Percentiles rank a stretch among this genome's conserved stretches.
These are phyloP conservation scores for Hanseniaspora taiwanica DNA, from an alignment of 805 yeast genomes.

Conservation along the genomic window DNA sequence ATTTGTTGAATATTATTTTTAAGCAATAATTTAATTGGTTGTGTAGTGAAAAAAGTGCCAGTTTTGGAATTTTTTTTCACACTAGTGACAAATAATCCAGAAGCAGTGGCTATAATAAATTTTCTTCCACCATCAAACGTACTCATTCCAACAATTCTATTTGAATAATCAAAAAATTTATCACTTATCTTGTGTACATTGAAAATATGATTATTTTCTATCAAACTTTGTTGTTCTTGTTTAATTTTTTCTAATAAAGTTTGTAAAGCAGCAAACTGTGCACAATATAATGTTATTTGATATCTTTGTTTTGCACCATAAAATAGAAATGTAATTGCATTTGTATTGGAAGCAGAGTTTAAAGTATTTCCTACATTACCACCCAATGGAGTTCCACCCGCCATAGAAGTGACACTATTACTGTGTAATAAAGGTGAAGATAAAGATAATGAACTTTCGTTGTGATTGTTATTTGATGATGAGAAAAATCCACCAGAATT, in stretches of 20 bases:
- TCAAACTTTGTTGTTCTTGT: constrained; percentile 62
- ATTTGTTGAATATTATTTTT: constrained; percentile 73
- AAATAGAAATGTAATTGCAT: constrained; percentile 23
- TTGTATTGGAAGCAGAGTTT: too few relatives aligned
- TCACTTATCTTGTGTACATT: constrained; percentile 64
- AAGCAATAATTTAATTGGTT: constrained; percentile 64
- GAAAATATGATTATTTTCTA: constrained; percentile 65
- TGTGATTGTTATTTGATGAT: neutral
- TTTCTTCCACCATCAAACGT: constrained; percentile 93
- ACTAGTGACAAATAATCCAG: constrained; percentile 69
- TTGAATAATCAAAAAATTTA: constrained; percentile 55
- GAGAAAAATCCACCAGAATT: neutral
- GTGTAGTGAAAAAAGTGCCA: constrained; percentile 40
- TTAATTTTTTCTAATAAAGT: constrained; percentile 70
- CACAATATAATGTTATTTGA: constrained; percentile 31
- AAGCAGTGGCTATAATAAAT: constrained; percentile 79
- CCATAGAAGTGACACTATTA: neutral
- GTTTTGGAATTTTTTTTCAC: constrained; percentile 37
- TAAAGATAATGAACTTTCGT: neutral
- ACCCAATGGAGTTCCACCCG: neutral
- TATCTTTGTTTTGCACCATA: constrained; percentile 27
- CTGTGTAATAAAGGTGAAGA: neutral
- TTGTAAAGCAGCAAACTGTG: constrained; percentile 46
- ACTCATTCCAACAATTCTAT: constrained; percentile 79
- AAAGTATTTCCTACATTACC: neutral